Conservation (phyloP, 176 grass and related monocot species). For the Carex cristatella region DNA sequence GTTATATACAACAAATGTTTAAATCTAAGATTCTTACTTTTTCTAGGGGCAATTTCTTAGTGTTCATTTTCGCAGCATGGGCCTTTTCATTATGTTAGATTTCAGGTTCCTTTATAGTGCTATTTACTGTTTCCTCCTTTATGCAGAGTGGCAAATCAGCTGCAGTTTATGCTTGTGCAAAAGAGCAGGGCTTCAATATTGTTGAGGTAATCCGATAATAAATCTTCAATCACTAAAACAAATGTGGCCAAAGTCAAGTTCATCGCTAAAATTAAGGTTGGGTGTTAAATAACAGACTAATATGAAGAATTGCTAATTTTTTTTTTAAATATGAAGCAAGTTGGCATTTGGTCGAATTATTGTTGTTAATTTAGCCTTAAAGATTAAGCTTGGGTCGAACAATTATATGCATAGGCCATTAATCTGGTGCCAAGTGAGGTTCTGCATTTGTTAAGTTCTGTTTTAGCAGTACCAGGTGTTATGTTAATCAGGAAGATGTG, state of each 20-base stretch:
- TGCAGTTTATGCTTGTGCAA: slow-evolving; percentile 87
- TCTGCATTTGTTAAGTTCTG: not conserved
- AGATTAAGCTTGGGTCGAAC: not conserved
- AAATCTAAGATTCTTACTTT: not conserved
- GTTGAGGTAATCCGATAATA: slow-evolving; percentile 61
- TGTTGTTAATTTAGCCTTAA: not conserved
- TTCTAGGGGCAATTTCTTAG: not conserved
- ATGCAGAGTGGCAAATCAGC: slow-evolving; percentile 95
- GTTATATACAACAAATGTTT: not conserved
- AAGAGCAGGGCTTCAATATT: slow-evolving; percentile 82
- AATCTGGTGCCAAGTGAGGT: no score
- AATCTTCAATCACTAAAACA: slow-evolving; percentile 1
- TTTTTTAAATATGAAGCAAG: not conserved
- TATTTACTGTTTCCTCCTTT: slow-evolving; percentile 24
- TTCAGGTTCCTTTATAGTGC: slow-evolving; percentile 9
- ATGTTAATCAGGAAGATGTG: not conserved
- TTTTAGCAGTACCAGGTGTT: not conserved
- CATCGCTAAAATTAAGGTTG: not conserved
- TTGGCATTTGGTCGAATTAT: not conserved
- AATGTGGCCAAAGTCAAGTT: not conserved
- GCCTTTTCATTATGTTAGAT: slow-evolving; percentile 13
- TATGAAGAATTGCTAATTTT: not conserved
- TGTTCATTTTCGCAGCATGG: not conserved
- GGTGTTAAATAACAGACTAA: not conserved
- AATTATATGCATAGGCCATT: not conserved